Base-by-base conservation (phyloP, 2,329 filamentous ascomycete species). In the Exophiala lecanii-corni region DNA sequence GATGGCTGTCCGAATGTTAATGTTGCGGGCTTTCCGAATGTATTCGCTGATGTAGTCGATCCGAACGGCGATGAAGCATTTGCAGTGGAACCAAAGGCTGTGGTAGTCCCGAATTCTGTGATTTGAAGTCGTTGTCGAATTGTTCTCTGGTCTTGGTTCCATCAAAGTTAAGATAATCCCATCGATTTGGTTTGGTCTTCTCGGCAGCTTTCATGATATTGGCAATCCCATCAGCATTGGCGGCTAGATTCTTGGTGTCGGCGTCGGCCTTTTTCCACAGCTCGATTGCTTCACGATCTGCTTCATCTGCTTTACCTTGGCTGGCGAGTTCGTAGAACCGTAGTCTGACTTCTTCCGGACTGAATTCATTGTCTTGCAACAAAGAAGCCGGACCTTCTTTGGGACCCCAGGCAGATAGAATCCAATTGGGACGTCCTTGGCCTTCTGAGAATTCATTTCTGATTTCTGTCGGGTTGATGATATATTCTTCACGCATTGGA, bases 281-380 rank as follows among this genome's bases (percentile, higher is more conserved):
- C 10, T 68, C 68, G 59, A 67, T 62, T 12, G 69, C 70, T 58
- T 71, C 70, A 56, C 71, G 66, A 15, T 79, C 67, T 19, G 74
- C 76, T 51, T 67, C 63, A 20, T 36, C 45, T 42, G 74, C 62
- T 38, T 72, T 64, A 1, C 85, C 84, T 5, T 74, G 59, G 6
- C 78, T 74, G 30, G 73, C 69, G 2, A 78, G 78, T 39, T 81
- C 70, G 58, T 91, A 89, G 59, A 88, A 82, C 16, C 71, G 67
- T 19, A 89, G 61, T 37, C 89, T 78, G 61, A 94, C 76, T 65
- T 97, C 91, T 62, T 97, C 91, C 30, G 85, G 84, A 58, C 88
- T 94, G 62, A 89, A 84, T 62, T 97, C 91, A 13, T 89, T 76
- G 1, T 88, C 89, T 39, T 88, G 88, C 57, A 95, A 89, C 1